phyloP scores from a whole-genome alignment of 148 eudicot genomes.

The Pouteria glomerata region DNA sequence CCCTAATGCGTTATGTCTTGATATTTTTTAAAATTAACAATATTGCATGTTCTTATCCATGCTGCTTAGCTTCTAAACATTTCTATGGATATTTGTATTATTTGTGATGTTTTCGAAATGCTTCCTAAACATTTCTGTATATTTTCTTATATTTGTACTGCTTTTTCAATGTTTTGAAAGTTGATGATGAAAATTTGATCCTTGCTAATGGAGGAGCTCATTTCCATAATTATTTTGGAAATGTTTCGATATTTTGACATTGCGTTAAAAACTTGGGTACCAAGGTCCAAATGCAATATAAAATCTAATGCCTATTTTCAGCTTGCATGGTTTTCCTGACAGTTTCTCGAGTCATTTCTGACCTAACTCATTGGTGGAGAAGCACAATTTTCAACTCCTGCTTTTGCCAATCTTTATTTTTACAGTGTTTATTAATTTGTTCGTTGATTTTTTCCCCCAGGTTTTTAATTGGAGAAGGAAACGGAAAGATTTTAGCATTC shows the following conservation, averaged over 20 bases:
- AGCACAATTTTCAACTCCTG: background rate
- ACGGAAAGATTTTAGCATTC: constrained; percentile 28
- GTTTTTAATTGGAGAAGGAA: constrained; percentile 76
- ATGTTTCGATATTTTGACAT: background rate
- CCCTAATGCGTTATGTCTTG: too few species aligned
- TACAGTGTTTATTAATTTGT: background rate
- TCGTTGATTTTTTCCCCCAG: constrained; percentile 20
- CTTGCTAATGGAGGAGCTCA: too few species aligned
- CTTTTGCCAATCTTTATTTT: background rate
- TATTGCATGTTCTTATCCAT: too few species aligned
- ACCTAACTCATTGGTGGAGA: background rate
- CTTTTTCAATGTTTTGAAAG: background rate
- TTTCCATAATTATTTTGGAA: background rate
- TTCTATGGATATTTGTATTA: background rate
- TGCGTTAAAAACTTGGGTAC: background rate
- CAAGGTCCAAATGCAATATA: background rate
- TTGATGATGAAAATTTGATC: background rate
- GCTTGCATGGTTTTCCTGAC: background rate
- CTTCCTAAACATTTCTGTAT: too few species aligned
- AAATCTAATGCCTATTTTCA: background rate
- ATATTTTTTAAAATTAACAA: too few species aligned
- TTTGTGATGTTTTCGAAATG: too few species aligned
- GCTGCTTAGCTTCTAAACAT: too few species aligned
- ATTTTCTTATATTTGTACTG: too few species aligned
- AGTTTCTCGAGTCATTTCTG: background rate